A percentile compares a stretch with the other conserved stretches of the same genome.
Conservation (phyloP, 768 basidiomycete genomes). For the Auricularia auricula-judae region DNA sequence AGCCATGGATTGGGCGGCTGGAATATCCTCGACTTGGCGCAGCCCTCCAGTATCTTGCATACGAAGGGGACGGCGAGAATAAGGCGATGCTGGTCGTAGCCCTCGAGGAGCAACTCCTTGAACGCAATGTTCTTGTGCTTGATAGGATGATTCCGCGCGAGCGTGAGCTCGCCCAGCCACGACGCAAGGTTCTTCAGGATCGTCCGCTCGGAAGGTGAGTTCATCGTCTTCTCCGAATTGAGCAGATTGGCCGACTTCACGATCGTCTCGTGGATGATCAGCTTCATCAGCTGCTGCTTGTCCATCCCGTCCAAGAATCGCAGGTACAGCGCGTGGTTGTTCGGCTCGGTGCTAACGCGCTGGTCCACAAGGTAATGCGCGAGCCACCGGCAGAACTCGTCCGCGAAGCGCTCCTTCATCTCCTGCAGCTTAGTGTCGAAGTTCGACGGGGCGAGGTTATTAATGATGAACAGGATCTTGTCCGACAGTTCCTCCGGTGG, state of each 20-base stretch:
- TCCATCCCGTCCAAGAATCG: slow-evolving; percentile 84
- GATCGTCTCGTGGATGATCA: slow-evolving; percentile 90
- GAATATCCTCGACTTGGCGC: slow-evolving; percentile 84
- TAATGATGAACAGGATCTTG: slow-evolving; percentile 93
- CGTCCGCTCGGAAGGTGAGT: slow-evolving; percentile 73
- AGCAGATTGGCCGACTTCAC: slow-evolving; percentile 75
- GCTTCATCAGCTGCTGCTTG: slow-evolving; percentile 50
- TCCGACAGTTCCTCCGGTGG: slow-evolving; percentile 87
- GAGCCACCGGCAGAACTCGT: slow-evolving; percentile 86
- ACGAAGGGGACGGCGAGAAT: slow-evolving; percentile 96
- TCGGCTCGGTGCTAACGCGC: slow-evolving; percentile 89
- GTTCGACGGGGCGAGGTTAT: slow-evolving; percentile 91
- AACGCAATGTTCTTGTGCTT: slow-evolving; percentile 88
- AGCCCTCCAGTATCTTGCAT: slow-evolving; percentile 91
- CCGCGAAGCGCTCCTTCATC: slow-evolving; percentile 76
- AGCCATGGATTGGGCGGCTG: slow-evolving; percentile 97
- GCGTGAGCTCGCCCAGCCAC: slow-evolving; percentile 90
- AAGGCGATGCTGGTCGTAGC: slow-evolving; percentile 82
- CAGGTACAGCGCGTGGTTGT: slow-evolving; percentile 92
- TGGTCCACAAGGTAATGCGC: slow-evolving; percentile 96
- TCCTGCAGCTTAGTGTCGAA: slow-evolving; percentile 81
- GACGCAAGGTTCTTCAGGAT: slow-evolving; percentile 88
- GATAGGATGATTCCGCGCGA: slow-evolving; percentile 88
- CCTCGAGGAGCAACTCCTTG: slow-evolving; percentile 95
- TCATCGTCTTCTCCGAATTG: slow-evolving; percentile 84